Evolutionary conservation across 495 filamentous ascomycete genomes (phyloP).

Genomic region (Penicillium paxilli): DNA sequence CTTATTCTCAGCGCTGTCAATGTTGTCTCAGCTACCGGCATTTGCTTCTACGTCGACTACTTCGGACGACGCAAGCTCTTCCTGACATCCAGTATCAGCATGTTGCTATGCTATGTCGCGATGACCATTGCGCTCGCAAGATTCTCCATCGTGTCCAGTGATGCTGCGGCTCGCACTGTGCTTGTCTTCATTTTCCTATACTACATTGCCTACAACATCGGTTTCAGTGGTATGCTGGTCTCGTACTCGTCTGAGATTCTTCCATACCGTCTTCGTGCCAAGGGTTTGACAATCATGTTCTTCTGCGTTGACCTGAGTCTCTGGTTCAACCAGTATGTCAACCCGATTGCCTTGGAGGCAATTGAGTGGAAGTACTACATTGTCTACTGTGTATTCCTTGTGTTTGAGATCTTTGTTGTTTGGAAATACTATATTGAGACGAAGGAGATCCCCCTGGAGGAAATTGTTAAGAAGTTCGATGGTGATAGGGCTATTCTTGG

Average conservation of each 20-base stretch:
- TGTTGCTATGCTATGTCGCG: slow-evolving; percentile 32
- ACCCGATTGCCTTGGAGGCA: slow-evolving; percentile 57
- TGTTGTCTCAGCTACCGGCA: slow-evolving; percentile 34
- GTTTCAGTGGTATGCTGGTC: slow-evolving; percentile 60
- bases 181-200: slow-evolving; percentile 64
- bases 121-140: slow-evolving; percentile 33
- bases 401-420: slow-evolving; percentile 57
- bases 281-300: slow-evolving; percentile 66
- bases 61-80: slow-evolving; percentile 41
- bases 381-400: slow-evolving; percentile 64
- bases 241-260: slow-evolving; percentile 65
- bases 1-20: slow-evolving; percentile 40
- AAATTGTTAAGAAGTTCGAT: slow-evolving; percentile 63
- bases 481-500: slow-evolving; percentile 51
- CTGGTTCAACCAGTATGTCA: slow-evolving; percentile 58
- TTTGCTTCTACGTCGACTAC: slow-evolving; percentile 42
- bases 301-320: slow-evolving; percentile 56
- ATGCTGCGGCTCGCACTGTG: slow-evolving; percentile 45
- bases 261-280: slow-evolving; percentile 65
- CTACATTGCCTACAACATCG: slow-evolving; percentile 56
- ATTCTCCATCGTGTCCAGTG: neutral
- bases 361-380: slow-evolving; percentile 63
- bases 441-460: slow-evolving; percentile 62
- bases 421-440: slow-evolving; percentile 70
- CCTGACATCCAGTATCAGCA: slow-evolving; percentile 34